Base-by-base conservation (phyloP, 2,329 filamentous ascomycete genomes). In the Ophiostoma sp. region DNA sequence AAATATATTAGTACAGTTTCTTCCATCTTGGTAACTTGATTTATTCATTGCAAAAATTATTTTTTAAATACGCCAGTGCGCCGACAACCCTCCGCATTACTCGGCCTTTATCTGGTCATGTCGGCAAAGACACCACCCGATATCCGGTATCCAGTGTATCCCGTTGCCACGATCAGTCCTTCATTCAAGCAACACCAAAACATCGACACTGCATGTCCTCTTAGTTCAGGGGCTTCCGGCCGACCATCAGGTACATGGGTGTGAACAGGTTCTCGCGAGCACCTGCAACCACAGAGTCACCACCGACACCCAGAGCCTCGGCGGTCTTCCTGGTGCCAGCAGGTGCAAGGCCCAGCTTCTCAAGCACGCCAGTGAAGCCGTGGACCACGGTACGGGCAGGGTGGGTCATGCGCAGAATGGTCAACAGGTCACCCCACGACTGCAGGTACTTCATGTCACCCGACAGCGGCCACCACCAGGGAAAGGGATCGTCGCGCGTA, bases 211-310 rank as follows among this genome's bases (percentile, higher is more conserved):
- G 44, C 44, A 20, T 48, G 44, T 6, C 39, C 11, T 3, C 31
- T 60, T 57, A 68, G 48, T 68, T 68, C 67, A 54, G 44, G 4
- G 94, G 93, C 85, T 97, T 97, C 81, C 92, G 89, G 72, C 88
- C 94, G 72, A 97, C 87, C 92, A 97, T 97, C 77, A 98, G 84
- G 82, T 97, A 97, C 94, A 98, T 98, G 70, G 94, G 94, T 1
- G 94, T 98, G 82, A 98, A 98, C n/a, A 98, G 86, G 80, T 96
- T 91, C 83, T 94, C 85, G 79, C 88, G 87, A 48, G 89, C 94
- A 80, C 94, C 94, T 67, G 91, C 92, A 31, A 97, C 94, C 68
- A 98, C 83, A 76, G 88, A 91, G 80, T 97, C 94, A 13, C 87
- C 93, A 41, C 92, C 94, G 71, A 89, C 77, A 6, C 91, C 93